Evolutionary conservation across 176 grass and related monocot species (phyloP).

Genomic region (Phoenix roebelenii): DNA sequence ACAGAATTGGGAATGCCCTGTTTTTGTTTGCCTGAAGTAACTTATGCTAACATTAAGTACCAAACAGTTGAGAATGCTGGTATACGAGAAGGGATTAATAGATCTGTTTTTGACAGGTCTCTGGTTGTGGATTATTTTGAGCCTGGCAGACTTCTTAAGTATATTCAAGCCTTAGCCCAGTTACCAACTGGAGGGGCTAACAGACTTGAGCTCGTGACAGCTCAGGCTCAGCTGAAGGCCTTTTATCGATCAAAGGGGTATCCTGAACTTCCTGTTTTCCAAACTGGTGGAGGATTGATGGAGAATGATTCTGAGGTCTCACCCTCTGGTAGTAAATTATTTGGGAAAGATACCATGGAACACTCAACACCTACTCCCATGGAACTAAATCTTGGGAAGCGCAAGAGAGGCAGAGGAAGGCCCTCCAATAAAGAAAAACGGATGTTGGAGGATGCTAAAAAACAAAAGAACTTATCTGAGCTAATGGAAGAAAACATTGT

Average conservation of each 20-base stretch:
- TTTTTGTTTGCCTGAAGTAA: constrained; percentile 55
- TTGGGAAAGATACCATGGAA: constrained; percentile 11
- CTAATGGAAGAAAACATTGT: constrained; percentile 23
- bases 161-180: constrained; percentile 47
- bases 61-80: constrained; percentile 90
- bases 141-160: constrained; percentile 58
- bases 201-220: constrained; percentile 51
- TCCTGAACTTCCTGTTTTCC: constrained; percentile 60
- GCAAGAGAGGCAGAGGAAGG: constrained; percentile 65
- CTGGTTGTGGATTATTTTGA: constrained; percentile 60
- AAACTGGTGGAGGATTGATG: constrained; percentile 41
- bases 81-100: constrained; percentile 55
- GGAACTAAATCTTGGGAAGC: constrained; percentile 29
- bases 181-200: constrained; percentile 50
- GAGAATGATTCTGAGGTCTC: constrained; percentile 34
- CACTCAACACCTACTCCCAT: background rate
- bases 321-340: constrained; percentile 11
- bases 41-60: constrained; percentile 38
- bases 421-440: constrained; percentile 58
- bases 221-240: constrained; percentile 68
- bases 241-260: constrained; percentile 73
- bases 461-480: constrained; percentile 18
- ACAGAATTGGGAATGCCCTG: constrained; percentile 63
- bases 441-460: constrained; percentile 1
- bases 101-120: constrained; percentile 43